Evolutionary conservation across 2,329 filamentous ascomycete species (phyloP), one percentile per base, ranked within the genome.

Genomic region (Fusarium sacchari): DNA sequence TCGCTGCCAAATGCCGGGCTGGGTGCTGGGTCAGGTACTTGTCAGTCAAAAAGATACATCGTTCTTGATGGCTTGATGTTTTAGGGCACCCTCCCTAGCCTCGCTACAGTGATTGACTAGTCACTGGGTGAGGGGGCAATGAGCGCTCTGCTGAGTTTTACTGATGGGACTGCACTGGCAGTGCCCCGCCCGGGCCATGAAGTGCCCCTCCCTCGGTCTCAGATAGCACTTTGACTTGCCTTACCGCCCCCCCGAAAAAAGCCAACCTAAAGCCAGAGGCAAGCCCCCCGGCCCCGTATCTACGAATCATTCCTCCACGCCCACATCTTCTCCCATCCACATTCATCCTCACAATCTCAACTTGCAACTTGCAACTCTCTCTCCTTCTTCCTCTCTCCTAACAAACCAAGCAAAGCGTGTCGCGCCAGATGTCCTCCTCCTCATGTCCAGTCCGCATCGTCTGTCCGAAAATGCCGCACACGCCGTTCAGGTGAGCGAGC

Each of bases 391-490:
- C 50, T 64, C 63, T 64, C 67, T 55, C 52, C 50, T 52, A 57
- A 60, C 69, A 62, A 74, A 28, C 50, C 50, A 53, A 53, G 18
- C 50, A 53, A 69, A 71, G 71, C 71, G 71, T 73, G 71, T 74
- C 69, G 71, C 81, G 83, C 84, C 86, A 85, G 82, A 89, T 89
- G 88, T 86, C 83, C 82, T 83, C 84, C 87, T 86, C 84, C 87
- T 86, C 87, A 89, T 89, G 88, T 89, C 87, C 83, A 86, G 81
- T 80, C 83, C 84, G 83, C 82, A 82, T 81, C 80, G 80, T 81
- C 81, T 83, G 80, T 81, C 82, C 83, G 86, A 87, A 87, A 86
- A 88, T 88, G 86, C 86, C 86, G 85, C 87, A 87, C 79, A 79
- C 80, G 81, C 84, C 80, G 83, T 81, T 80, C 79, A 81, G 79